Conservation (phyloP, 345 rosid genomes). For the Salix koriyanagi region DNA sequence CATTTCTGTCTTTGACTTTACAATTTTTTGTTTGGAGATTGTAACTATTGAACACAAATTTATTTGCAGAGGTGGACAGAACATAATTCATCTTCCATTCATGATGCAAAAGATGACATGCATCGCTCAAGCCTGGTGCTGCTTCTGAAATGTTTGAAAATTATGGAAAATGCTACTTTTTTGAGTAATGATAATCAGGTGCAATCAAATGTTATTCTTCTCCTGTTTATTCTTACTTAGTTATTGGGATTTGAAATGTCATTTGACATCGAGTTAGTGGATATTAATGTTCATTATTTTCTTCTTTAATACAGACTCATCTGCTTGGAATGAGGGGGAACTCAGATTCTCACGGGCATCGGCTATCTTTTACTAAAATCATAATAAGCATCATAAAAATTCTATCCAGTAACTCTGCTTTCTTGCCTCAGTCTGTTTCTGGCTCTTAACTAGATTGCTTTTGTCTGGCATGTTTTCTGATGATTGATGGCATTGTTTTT, state of each 20-base stretch:
- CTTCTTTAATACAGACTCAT: slow-evolving; percentile 51
- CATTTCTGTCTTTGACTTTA: neutral
- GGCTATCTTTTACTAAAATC: slow-evolving; percentile 50
- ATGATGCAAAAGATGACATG: slow-evolving; percentile 40
- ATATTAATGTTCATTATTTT: slow-evolving; percentile 1
- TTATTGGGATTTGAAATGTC: neutral
- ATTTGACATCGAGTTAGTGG: slow-evolving; percentile 8
- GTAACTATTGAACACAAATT: neutral
- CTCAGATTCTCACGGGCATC: slow-evolving; percentile 36
- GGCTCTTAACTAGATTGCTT: neutral
- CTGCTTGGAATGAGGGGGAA: slow-evolving; percentile 70
- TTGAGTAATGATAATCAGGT: slow-evolving; percentile 92
- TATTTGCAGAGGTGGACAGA: slow-evolving; percentile 48
- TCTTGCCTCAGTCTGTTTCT: neutral
- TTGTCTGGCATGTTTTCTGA: slow-evolving; percentile 15
- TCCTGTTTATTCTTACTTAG: neutral
- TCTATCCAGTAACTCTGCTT: slow-evolving; percentile 59
- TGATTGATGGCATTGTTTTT: slow-evolving; percentile 21
- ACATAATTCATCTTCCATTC: slow-evolving; percentile 23
- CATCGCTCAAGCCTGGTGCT: slow-evolving; percentile 45
- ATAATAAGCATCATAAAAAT: slow-evolving; percentile 57
- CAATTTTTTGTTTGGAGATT: slow-evolving; percentile 8
- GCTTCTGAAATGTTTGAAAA: slow-evolving; percentile 78
- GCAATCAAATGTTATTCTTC: slow-evolving; percentile 9
- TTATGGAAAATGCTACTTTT: slow-evolving; percentile 96